A percentile compares a stretch with the other conserved stretches of the same genome.
Evolutionary conservation across 1,139 yeast genomes (phyloP).

Genomic region (Sugiyamaella paludigena): DNA sequence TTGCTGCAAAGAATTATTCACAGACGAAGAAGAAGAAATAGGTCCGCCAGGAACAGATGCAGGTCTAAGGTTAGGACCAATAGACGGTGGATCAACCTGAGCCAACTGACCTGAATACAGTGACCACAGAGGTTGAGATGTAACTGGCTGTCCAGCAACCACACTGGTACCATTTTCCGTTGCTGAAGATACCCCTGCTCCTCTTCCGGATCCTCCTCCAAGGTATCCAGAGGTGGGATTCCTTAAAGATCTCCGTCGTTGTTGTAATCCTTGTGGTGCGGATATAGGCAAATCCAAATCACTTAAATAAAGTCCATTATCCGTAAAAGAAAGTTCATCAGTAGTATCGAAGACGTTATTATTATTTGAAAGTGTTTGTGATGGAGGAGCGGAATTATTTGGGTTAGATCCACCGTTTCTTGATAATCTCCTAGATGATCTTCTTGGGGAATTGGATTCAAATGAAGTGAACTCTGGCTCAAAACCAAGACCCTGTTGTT

Average conservation of each 20-base stretch:
- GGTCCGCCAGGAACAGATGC: neutral
- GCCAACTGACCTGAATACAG: slow-evolving; percentile 2
- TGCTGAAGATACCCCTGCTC: neutral
- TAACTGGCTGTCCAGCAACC: slow-evolving; percentile 5
- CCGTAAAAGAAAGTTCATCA: slow-evolving; percentile 2
- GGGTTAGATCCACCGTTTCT: no score
- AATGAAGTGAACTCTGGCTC: slow-evolving; percentile 8
- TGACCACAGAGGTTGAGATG: slow-evolving; percentile 15
- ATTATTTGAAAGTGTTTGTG: no score
- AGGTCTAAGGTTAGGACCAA: neutral
- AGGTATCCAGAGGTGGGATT: no score
- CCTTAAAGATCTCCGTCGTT: no score
- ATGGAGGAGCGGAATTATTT: no score
- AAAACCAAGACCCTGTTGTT: slow-evolving; percentile 13
- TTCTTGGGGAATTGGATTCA: no score
- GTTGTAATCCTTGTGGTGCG: neutral
- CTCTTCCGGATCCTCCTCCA: no score
- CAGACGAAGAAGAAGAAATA: neutral
- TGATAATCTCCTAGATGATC: no score
- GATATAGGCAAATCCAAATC: slow-evolving; percentile 7
- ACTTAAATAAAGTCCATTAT: slow-evolving; percentile 8
- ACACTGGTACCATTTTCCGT: neutral
- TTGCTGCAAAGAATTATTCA: neutral
- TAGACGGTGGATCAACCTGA: no score
- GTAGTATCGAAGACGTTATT: no score